phyloP scores from a whole-genome alignment of 2,329 filamentous ascomycete species.

The Aspergillus cejpii region DNA sequence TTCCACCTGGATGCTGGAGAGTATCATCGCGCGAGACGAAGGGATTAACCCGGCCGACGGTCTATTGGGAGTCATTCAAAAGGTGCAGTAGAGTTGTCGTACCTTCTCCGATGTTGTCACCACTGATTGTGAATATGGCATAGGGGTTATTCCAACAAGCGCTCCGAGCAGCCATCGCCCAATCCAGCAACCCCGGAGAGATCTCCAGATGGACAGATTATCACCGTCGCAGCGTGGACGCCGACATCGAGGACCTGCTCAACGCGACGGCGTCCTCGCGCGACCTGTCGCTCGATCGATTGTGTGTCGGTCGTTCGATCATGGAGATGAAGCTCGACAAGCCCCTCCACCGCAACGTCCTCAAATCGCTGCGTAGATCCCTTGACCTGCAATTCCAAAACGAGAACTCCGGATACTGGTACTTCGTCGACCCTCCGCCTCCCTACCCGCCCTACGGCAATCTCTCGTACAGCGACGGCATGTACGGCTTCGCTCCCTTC shows the following conservation, averaged over 20 bases:
- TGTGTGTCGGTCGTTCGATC: background rate
- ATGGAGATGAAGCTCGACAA: background rate
- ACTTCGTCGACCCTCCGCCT: background rate
- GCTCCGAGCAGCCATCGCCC: background rate
- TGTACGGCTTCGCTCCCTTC: slow-evolving; percentile 2
- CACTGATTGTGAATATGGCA: background rate
- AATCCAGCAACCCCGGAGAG: background rate
- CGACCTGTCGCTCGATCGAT: background rate
- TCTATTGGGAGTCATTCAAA: background rate
- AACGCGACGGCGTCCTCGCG: background rate
- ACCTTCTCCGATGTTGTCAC: background rate
- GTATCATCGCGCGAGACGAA: background rate
- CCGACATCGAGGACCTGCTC: background rate
- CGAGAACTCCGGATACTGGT: background rate
- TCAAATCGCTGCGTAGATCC: background rate
- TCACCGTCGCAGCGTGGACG: slow-evolving; percentile 1
- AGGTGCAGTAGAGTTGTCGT: background rate
- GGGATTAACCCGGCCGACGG: slow-evolving; percentile 1
- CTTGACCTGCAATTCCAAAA: background rate
- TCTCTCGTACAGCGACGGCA: background rate
- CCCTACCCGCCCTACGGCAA: background rate
- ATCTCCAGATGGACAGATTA: background rate
- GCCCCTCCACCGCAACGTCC: background rate
- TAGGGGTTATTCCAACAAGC: slow-evolving; percentile 1
- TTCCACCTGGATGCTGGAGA: slow-evolving; percentile 2